A percentile compares a stretch with the other conserved stretches of the same genome.
Evolutionary conservation across 1,284 basidiomycete species (phyloP).

Genomic region (Ceratobasidium sp.): DNA sequence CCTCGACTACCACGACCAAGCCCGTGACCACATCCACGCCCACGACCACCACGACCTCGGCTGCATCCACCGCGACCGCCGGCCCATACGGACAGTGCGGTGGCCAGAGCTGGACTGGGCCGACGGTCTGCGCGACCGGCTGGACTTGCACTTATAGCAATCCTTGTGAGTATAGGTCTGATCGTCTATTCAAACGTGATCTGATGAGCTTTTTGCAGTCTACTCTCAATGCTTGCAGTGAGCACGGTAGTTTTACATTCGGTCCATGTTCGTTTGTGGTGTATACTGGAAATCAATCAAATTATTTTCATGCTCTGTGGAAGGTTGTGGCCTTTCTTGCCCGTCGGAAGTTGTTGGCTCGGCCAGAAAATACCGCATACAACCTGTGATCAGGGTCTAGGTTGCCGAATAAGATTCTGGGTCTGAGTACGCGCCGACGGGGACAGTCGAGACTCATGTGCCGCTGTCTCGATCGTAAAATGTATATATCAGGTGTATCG

Average conservation of each 20-base stretch:
- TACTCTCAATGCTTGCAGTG: constrained; percentile 42
- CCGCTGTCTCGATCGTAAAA: too few relatives aligned
- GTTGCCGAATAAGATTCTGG: too few relatives aligned
- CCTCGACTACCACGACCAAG: background rate
- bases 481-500: too few relatives aligned
- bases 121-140: constrained; percentile 46
- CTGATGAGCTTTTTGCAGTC: constrained; percentile 4
- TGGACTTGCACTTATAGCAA: constrained; percentile 44
- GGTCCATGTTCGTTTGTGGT: background rate
- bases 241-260: background rate
- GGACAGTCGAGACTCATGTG: too few relatives aligned
- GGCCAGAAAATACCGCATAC: background rate
- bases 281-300: constrained; percentile 8
- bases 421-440: too few relatives aligned
- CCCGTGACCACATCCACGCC: constrained; percentile 10
- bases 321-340: too few relatives aligned
- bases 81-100: constrained; percentile 35
- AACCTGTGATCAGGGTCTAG: background rate
- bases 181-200: background rate
- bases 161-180: constrained; percentile 36
- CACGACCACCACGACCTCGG: constrained; percentile 20
- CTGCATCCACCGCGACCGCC: constrained; percentile 19
- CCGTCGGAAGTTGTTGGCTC: too few relatives aligned
- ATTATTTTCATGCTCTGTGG: too few relatives aligned
- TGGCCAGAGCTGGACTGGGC: constrained; percentile 38